Percentiles rank a stretch among this genome's conserved stretches.
Conservation (phyloP, 108 stramenopile species). For the Cyclotella atomus region DNA sequence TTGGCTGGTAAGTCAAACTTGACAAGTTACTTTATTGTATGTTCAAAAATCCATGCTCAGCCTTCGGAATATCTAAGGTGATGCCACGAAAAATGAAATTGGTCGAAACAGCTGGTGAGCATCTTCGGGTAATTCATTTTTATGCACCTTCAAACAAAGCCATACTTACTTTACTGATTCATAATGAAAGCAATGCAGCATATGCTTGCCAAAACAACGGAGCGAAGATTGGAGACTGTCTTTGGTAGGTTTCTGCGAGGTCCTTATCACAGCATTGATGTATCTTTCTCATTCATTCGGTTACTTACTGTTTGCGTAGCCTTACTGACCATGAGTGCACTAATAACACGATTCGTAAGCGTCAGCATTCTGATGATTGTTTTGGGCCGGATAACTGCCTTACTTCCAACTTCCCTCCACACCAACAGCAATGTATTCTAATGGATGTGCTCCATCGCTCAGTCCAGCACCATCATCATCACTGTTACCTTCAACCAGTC, state of each 20-base stretch:
- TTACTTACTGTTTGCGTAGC: not conserved
- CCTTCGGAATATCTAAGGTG: not conserved
- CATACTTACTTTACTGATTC: not conserved
- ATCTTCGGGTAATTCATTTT: not conserved
- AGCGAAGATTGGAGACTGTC: not conserved
- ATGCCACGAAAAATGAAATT: not conserved
- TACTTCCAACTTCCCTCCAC: not conserved
- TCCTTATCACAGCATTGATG: no score
- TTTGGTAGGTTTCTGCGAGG: not conserved
- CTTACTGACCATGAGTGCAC: not conserved
- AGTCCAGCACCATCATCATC: not conserved
- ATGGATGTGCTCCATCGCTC: not conserved
- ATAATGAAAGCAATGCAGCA: not conserved
- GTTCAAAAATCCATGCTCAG: not conserved
- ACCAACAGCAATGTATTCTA: not conserved
- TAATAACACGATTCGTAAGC: not conserved
- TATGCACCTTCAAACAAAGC: not conserved
- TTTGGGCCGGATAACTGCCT: not conserved
- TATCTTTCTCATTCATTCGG: not conserved
- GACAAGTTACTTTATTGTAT: not conserved
- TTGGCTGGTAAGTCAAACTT: not conserved
- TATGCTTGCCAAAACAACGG: constrained; percentile 1
- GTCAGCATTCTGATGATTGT: not conserved
- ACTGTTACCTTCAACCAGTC: not conserved
- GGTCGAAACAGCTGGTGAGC: constrained; percentile 1